A percentile compares a stretch with the other conserved stretches of the same genome.
These are phyloP conservation scores for Fusarium sp. DNA, from an alignment of 2,329 filamentous ascomycete species.

Conservation along the genomic window DNA sequence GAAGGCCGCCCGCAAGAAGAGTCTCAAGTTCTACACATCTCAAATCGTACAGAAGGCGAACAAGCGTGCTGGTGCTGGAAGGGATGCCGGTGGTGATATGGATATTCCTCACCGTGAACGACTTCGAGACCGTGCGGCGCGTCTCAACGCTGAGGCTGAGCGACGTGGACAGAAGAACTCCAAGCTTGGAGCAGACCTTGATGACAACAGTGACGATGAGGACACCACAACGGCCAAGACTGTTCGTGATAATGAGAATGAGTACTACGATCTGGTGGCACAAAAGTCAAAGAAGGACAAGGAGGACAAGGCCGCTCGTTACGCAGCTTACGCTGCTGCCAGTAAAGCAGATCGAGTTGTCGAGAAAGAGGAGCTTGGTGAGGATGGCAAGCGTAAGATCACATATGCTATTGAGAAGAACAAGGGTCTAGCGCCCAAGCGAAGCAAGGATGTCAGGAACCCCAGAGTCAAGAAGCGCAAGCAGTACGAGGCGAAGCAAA, in stretches of 20 bases:
- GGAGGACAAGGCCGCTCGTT: conserved; percentile 72
- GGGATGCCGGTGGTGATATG: conserved; percentile 79
- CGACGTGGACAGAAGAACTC: conserved; percentile 76
- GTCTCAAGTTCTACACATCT: conserved; percentile 95
- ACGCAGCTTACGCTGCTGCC: conserved; percentile 66
- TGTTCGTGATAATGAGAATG: conserved; percentile 69
- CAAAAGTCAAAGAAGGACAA: conserved; percentile 75
- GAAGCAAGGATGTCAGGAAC: conserved; percentile 95
- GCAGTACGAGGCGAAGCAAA: conserved; percentile 96
- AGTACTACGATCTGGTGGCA: conserved; percentile 92
- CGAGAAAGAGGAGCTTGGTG: conserved; percentile 74
- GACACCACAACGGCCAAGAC: conserved; percentile 64
- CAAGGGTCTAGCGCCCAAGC: conserved; percentile 88
- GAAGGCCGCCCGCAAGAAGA: conserved; percentile 91
- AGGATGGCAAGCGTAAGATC: conserved; percentile 91
- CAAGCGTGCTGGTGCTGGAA: conserved; percentile 78
- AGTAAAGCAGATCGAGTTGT: conserved; percentile 71
- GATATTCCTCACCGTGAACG: conserved; percentile 92
- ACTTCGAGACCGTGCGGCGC: conserved; percentile 82
- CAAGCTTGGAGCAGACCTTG: conserved; percentile 72
- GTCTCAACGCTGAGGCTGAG: conserved; percentile 89
- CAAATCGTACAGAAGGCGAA: conserved; percentile 96
- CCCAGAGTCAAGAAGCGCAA: conserved; percentile 97
- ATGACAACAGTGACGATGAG: conserved; percentile 73
- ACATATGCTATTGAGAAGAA: conserved; percentile 97